Percentiles rank a stretch among this genome's conserved stretches.
These are phyloP conservation scores for Aschersonia sp. DNA, from an alignment of 2,329 filamentous ascomycete genomes.

Conservation along the genomic window DNA sequence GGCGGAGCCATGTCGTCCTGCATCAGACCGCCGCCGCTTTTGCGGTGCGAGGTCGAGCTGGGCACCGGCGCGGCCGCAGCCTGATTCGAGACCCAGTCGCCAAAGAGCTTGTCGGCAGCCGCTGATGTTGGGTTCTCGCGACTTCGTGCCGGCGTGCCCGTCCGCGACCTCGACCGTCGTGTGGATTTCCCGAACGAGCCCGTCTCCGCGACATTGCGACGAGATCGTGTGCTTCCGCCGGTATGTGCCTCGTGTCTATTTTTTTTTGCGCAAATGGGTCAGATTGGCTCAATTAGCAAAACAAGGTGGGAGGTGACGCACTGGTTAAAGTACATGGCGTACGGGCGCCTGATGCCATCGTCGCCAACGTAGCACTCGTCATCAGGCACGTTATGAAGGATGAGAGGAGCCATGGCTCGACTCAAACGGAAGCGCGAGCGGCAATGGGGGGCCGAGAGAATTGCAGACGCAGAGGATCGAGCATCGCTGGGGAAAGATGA, in stretches of 20 bases:
- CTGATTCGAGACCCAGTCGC: constrained; percentile 39
- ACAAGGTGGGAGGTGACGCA: constrained; percentile 18
- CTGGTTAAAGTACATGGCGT: constrained; percentile 52
- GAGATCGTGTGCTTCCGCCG: constrained; percentile 27
- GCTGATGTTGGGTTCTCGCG: constrained; percentile 48
- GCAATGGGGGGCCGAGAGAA: not conserved
- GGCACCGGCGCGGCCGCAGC: constrained; percentile 14
- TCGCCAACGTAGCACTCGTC: constrained; percentile 53
- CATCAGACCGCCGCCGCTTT: constrained; percentile 19
- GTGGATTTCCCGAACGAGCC: constrained; percentile 56
- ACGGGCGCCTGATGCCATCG: constrained; percentile 49
- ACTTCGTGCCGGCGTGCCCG: constrained; percentile 38
- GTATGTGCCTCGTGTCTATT: constrained; percentile 37
- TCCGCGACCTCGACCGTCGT: constrained; percentile 45
- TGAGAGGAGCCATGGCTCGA: constrained; percentile 44
- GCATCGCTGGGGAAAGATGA: too few relatives aligned
- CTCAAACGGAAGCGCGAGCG: not conserved
- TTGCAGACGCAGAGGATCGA: too few relatives aligned
- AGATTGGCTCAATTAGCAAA: not conserved
- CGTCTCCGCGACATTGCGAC: constrained; percentile 41
- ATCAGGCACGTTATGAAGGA: constrained; percentile 54
- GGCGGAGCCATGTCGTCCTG: constrained; percentile 23
- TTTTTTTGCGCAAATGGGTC: not conserved
- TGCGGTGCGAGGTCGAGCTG: constrained; percentile 14
- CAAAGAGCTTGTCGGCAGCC: constrained; percentile 47